Base-by-base conservation (phyloP, 2,329 filamentous ascomycete species). In the Endothia cerciana region DNA sequence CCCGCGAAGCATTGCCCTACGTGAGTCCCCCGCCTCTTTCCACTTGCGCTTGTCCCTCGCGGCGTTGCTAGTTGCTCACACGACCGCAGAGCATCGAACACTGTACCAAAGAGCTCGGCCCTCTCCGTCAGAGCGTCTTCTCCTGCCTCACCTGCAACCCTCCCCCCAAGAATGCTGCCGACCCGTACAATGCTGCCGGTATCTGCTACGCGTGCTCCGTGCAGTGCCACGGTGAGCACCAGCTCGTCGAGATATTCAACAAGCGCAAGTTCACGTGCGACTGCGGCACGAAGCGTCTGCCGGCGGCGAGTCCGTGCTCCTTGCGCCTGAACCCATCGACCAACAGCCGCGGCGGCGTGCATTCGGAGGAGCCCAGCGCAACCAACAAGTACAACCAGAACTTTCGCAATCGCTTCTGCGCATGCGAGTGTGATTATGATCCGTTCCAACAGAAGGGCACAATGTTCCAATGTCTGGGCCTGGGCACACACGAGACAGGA, bases 171-270 rank as follows among this genome's bases (percentile, higher is more conserved):
- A 85, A 86, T 55, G 74, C 84, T 1, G 81, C 85, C 53, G 88
- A 89, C 60, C 81, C 89, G 0, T 91, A 90, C 76, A 86, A 82
- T 8, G 83, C 90, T 7, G 95, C 94, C 3, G 95, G 92, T 33
- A 87, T 99, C 65, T 99, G 95, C 82, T 99, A 99, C 74, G 92
- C 94, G 28, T 99, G 95, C 80, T 97, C 94, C 7, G 93, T 99
- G 66, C 91, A 94, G 72, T 99, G 95, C 76, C 95, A 99, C 74
- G 94, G 95, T 71, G 94, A 98, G 74, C 95, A 99, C 76, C 91
- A 86, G 1, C 87, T 99, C 33, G 95, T 98, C 60, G 95, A 99
- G 79, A 90, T 99, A 25, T 99, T 99, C 80, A 90, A 87, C 75
- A 98, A 97, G 81, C 89, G 96, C 73, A 90, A 97, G 78, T 98